Conservation (phyloP, 2,329 filamentous ascomycete genomes). For the Neophaeococcomyces mojaviensis region DNA sequence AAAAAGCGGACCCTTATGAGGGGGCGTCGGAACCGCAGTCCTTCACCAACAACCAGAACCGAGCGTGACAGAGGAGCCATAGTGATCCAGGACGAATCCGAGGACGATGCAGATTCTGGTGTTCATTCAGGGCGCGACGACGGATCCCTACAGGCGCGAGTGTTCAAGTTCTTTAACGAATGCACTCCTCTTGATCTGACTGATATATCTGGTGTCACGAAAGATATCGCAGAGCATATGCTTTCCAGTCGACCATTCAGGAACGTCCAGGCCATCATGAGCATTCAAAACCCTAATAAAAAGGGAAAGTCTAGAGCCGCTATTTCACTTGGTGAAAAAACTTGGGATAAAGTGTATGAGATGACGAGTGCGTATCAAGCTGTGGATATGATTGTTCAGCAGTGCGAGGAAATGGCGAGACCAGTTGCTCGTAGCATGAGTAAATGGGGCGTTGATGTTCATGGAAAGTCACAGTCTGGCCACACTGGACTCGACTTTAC, state of each 20-base stretch:
- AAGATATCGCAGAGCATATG: constrained; percentile 61
- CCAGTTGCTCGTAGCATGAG: constrained; percentile 59
- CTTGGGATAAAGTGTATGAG: constrained; percentile 59
- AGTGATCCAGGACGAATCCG: constrained; percentile 38
- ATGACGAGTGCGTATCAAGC: constrained; percentile 76
- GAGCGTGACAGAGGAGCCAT: constrained; percentile 5
- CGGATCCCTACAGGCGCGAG: constrained; percentile 40
- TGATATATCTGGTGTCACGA: constrained; percentile 70
- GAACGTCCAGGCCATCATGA: constrained; percentile 57
- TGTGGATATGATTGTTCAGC: constrained; percentile 71
- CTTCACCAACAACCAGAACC: constrained; percentile 17
- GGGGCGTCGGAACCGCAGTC: constrained; percentile 36
- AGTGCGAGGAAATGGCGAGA: constrained; percentile 66
- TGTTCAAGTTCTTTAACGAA: constrained; percentile 76
- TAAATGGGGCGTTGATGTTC: constrained; percentile 61
- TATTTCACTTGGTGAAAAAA: constrained; percentile 56
- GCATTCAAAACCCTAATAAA: constrained; percentile 48
- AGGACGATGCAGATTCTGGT: constrained; percentile 34
- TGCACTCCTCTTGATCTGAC: constrained; percentile 68
- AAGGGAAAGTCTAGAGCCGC: constrained; percentile 47
- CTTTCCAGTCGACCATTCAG: constrained; percentile 68
- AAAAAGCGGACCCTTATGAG: constrained; percentile 41
- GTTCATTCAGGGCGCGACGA: constrained; percentile 35
- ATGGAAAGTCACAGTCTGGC: constrained; percentile 34
- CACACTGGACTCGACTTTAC: constrained; percentile 52